phyloP scores from a whole-genome alignment of 495 filamentous ascomycete species.

The Sporormia fimetaria region DNA sequence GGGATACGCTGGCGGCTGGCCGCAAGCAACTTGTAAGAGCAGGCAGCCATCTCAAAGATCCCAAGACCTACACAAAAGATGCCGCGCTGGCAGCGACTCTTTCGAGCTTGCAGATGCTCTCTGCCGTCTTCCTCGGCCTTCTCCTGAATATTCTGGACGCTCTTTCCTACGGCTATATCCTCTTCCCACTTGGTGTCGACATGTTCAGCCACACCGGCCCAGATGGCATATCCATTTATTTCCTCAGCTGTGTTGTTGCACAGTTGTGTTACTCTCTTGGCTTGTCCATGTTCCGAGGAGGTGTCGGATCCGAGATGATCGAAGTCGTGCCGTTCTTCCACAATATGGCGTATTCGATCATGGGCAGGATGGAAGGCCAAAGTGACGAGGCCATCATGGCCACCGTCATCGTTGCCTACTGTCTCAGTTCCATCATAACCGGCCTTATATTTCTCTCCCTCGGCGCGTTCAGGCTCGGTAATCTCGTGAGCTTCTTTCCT shows the following conservation, averaged over 20 bases:
- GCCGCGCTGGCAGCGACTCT: conserved; percentile 53
- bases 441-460: conserved; percentile 84
- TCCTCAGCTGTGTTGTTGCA: conserved; percentile 89
- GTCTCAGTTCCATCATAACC: conserved; percentile 82
- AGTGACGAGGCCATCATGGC: conserved; percentile 77
- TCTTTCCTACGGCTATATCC: conserved; percentile 82
- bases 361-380: conserved; percentile 62
- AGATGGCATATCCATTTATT: conserved; percentile 96
- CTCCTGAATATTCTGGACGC: conserved; percentile 90
- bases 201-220: conserved; percentile 75
- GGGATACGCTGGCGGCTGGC: conserved; percentile 4
- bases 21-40: conserved; percentile 7
- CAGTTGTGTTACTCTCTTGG: conserved; percentile 82
- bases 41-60: conserved; percentile 34
- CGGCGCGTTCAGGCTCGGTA: conserved; percentile 73
- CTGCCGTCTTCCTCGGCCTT: conserved; percentile 77
- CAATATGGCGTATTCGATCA: conserved; percentile 87
- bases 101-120: conserved; percentile 53
- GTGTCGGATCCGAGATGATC: conserved; percentile 95
- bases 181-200: conserved; percentile 79
- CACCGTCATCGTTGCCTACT: conserved; percentile 83
- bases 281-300: conserved; percentile 81
- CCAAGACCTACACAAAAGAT: conserved; percentile 61
- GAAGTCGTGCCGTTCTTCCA: conserved; percentile 97
- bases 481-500: conserved; percentile 91